Conservation (phyloP, 208 protist genomes). For the Trypanosoma scelopori region DNA sequence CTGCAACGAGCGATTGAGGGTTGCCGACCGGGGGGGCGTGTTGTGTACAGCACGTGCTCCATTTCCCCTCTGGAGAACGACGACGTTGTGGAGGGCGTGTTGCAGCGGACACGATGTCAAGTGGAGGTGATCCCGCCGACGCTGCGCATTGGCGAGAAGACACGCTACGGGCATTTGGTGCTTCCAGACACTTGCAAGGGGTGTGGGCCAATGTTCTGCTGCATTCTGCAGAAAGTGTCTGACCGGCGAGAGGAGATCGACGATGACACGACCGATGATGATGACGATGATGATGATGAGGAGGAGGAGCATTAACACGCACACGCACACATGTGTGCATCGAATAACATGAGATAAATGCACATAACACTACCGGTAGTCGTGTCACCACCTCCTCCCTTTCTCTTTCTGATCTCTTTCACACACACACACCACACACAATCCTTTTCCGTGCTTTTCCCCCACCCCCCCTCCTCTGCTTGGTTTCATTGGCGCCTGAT, state of each 20-base stretch:
- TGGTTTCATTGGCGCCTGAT: neutral
- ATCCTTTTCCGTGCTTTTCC: no score
- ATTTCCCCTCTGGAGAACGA: conserved; percentile 90
- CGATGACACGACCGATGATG: conserved; percentile 27
- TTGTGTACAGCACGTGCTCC: conserved; percentile 93
- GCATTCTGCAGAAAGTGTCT: conserved; percentile 61
- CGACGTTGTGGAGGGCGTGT: conserved; percentile 64
- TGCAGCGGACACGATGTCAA: conserved; percentile 59
- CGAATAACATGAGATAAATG: neutral
- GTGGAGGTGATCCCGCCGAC: conserved; percentile 41
- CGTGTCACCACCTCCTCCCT: neutral
- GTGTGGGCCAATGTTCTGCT: conserved; percentile 76
- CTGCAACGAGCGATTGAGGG: conserved; percentile 81
- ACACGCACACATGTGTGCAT: neutral
- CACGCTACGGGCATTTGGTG: conserved; percentile 61
- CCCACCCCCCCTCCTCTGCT: neutral
- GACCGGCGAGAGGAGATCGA: conserved; percentile 19
- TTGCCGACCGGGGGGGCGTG: conserved; percentile 58
- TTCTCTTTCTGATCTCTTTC: no score
- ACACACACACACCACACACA: no score
- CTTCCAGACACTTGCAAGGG: conserved; percentile 64
- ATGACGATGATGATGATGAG: conserved; percentile 21
- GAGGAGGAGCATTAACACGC: conserved; percentile 10
- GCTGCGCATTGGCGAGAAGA: conserved; percentile 55
- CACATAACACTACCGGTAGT: neutral